These are phyloP conservation scores for Peronospora belbahrii DNA, from an alignment of 352 stramenopile species.

Conservation along the genomic window DNA sequence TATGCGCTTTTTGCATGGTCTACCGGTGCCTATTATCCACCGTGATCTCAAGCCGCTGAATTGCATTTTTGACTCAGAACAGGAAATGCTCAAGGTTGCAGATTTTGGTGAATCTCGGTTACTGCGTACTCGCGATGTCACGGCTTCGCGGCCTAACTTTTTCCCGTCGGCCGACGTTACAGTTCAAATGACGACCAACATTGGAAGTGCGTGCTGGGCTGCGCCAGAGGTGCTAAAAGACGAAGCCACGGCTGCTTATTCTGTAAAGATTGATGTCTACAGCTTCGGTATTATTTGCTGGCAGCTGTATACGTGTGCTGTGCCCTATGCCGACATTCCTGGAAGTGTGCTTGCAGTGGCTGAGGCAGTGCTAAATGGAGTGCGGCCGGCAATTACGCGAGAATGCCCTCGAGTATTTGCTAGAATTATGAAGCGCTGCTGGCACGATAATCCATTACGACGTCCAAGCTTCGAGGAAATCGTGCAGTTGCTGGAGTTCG, in stretches of 20 bases:
- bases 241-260: slow-evolving; percentile 61
- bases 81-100: slow-evolving; percentile 72
- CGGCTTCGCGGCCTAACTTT: slow-evolving; percentile 42
- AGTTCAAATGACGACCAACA: slow-evolving; percentile 77
- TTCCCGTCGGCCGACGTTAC: slow-evolving; percentile 57
- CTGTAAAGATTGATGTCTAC: slow-evolving; percentile 80
- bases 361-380: slow-evolving; percentile 60
- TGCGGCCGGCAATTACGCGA: slow-evolving; percentile 51
- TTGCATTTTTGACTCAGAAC: slow-evolving; percentile 71
- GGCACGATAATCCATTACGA: slow-evolving; percentile 61
- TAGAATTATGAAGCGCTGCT: slow-evolving; percentile 80
- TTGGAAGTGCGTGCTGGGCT: slow-evolving; percentile 75
- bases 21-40: slow-evolving; percentile 72
- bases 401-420: slow-evolving; percentile 57
- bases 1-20: slow-evolving; percentile 71
- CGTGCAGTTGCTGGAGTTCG: slow-evolving; percentile 66
- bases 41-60: slow-evolving; percentile 76
- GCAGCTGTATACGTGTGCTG: slow-evolving; percentile 67
- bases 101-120: slow-evolving; percentile 74
- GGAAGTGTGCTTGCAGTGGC: slow-evolving; percentile 63
- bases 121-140: slow-evolving; percentile 53
- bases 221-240: slow-evolving; percentile 68
- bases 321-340: slow-evolving; percentile 71
- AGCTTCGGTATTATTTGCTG: slow-evolving; percentile 83
- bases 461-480: slow-evolving; percentile 73